phyloP scores from a whole-genome alignment of 768 basidiomycete species.

The Udeniomyces megalosporus region DNA sequence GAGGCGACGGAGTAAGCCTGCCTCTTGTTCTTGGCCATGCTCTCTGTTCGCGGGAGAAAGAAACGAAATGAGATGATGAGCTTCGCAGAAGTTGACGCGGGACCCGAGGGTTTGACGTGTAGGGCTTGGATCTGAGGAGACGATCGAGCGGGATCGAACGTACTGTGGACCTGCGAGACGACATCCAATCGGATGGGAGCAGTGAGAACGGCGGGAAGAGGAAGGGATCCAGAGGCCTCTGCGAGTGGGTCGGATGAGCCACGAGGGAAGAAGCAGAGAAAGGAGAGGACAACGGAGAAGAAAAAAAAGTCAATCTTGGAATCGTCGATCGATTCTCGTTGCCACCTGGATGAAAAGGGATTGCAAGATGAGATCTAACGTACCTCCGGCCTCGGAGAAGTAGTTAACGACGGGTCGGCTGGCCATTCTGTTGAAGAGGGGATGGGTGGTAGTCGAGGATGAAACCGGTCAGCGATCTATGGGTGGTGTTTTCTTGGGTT shows the following conservation, averaged over 20 bases:
- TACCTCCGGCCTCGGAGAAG: conserved; percentile 30
- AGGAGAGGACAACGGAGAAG: neutral
- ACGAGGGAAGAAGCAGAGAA: neutral
- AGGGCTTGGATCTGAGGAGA: too few relatives aligned
- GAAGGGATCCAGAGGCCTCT: conserved; percentile 78
- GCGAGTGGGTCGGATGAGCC: neutral
- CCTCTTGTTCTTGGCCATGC: conserved; percentile 92
- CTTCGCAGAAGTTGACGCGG: too few relatives aligned
- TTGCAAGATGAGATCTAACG: neutral
- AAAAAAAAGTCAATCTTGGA: too few relatives aligned
- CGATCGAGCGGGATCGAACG: too few relatives aligned
- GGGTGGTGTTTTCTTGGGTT: neutral
- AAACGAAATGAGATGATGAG: too few relatives aligned
- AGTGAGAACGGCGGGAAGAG: conserved; percentile 88
- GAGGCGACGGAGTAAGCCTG: conserved; percentile 92
- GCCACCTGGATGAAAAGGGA: too few relatives aligned
- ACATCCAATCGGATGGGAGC: conserved; percentile 98
- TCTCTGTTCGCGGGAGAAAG: conserved; percentile 54
- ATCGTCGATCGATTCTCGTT: too few relatives aligned
- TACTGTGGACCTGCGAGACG: conserved; percentile 96
- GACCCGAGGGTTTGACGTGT: too few relatives aligned
- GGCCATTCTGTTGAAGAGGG: neutral
- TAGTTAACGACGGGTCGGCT: conserved; percentile 14
- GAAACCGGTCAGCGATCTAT: neutral
- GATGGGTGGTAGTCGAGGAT: neutral